A percentile compares a stretch with the other conserved stretches of the same genome.
phyloP scores from a whole-genome alignment of 2,329 filamentous ascomycete species.

The Fusarium agapanthi region DNA sequence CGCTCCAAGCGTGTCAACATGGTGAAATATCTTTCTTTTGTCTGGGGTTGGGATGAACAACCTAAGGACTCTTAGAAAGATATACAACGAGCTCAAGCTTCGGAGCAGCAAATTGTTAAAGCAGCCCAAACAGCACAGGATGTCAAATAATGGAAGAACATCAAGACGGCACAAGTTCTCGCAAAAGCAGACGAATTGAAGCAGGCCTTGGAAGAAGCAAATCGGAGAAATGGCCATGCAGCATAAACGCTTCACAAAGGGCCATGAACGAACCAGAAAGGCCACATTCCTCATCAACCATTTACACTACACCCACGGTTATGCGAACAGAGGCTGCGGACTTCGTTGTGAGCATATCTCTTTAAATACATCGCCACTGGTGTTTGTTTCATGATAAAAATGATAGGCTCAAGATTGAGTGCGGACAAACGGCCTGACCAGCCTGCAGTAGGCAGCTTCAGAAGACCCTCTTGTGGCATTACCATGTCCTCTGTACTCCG shows the following conservation, averaged over 20 bases:
- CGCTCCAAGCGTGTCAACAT: constrained; percentile 96
- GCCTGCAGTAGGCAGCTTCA: neutral
- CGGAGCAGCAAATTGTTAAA: constrained; percentile 21
- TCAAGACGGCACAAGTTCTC: neutral
- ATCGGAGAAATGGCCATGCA: neutral
- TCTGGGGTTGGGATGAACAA: constrained; percentile 89
- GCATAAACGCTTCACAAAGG: constrained; percentile 5
- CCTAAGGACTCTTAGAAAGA: constrained; percentile 34
- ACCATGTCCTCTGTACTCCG: neutral
- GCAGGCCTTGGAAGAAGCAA: neutral
- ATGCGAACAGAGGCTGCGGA: constrained; percentile 31
- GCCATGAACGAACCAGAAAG: constrained; percentile 8
- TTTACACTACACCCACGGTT: constrained; percentile 13
- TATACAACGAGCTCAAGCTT: constrained; percentile 7
- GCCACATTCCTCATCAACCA: neutral
- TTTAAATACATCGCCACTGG: neutral
- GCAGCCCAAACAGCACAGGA: neutral
- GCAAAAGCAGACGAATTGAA: neutral
- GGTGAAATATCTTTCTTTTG: constrained; percentile 89
- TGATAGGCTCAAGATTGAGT: neutral
- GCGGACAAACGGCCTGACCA: constrained; percentile 1
- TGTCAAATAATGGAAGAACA: neutral
- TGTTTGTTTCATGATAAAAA: neutral
- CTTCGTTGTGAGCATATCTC: constrained; percentile 25
- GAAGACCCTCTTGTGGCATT: neutral